These are phyloP conservation scores for Penicillium sp. DNA, from an alignment of 2,329 filamentous ascomycete genomes.

Conservation along the genomic window DNA sequence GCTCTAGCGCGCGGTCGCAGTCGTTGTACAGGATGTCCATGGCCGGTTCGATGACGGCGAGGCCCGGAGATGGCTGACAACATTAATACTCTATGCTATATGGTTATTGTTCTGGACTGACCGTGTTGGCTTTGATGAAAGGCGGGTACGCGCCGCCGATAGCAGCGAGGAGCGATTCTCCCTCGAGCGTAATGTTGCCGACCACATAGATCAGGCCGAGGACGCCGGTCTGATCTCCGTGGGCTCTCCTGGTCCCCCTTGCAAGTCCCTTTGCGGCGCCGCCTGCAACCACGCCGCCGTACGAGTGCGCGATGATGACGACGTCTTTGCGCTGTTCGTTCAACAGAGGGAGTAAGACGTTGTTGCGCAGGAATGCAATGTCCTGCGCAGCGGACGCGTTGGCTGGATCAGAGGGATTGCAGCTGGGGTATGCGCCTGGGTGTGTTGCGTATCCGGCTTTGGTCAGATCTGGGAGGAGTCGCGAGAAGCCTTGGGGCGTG, in stretches of 20 bases:
- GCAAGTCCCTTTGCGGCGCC: slow-evolving; percentile 28
- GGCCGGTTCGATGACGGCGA: not conserved
- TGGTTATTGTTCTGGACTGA: not conserved
- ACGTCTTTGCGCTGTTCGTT: slow-evolving; percentile 26
- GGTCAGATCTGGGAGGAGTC: slow-evolving; percentile 19
- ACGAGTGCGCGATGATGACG: slow-evolving; percentile 29
- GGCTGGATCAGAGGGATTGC: slow-evolving; percentile 7
- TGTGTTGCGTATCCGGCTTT: slow-evolving; percentile 20
- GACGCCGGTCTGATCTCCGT: slow-evolving; percentile 19
- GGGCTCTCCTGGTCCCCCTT: slow-evolving; percentile 18
- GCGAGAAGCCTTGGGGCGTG: slow-evolving; percentile 23
- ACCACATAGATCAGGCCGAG: slow-evolving; percentile 25
- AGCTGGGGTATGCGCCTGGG: slow-evolving; percentile 10
- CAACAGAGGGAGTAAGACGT: slow-evolving; percentile 22
- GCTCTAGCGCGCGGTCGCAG: not conserved
- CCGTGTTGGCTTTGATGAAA: not conserved
- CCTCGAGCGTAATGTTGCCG: slow-evolving; percentile 18
- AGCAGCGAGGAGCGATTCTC: slow-evolving; percentile 8
- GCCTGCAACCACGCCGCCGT: slow-evolving; percentile 29
- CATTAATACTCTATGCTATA: not conserved
- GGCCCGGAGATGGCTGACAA: not conserved
- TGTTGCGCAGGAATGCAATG: slow-evolving; percentile 22
- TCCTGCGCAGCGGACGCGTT: slow-evolving; percentile 25
- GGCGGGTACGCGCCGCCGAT: slow-evolving; percentile 1
- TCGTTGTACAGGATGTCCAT: slow-evolving; percentile 1